These are phyloP conservation scores for Amylocarpus encephaloides DNA, from an alignment of 2,329 filamentous ascomycete genomes.

Conservation along the genomic window DNA sequence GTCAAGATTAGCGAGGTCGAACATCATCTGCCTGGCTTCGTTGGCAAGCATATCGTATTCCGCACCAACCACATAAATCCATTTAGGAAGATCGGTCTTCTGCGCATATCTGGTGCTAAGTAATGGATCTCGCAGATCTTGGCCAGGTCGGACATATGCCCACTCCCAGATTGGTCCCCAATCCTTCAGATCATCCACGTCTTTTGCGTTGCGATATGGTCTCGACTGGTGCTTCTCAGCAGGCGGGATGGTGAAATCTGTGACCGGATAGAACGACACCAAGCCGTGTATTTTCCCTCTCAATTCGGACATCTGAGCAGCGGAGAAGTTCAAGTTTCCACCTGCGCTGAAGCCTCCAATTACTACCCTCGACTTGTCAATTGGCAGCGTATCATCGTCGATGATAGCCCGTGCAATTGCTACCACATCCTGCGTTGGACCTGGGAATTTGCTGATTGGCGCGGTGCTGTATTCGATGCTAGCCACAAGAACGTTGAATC, in stretches of 20 bases:
- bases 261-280: slow-evolving; percentile 39
- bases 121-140: slow-evolving; percentile 22
- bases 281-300: slow-evolving; percentile 31
- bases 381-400: slow-evolving; percentile 37
- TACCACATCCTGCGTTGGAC: slow-evolving; percentile 38
- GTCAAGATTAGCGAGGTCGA: slow-evolving; percentile 12
- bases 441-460: slow-evolving; percentile 39
- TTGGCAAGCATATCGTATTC: slow-evolving; percentile 19
- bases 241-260: slow-evolving; percentile 35
- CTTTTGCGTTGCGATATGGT: slow-evolving; percentile 30
- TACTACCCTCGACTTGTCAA: slow-evolving; percentile 37
- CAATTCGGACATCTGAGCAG: slow-evolving; percentile 36
- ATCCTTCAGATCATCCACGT: slow-evolving; percentile 14
- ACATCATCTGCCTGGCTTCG: slow-evolving; percentile 15
- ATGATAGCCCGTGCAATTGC: slow-evolving; percentile 39
- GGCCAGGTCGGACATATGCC: slow-evolving; percentile 21
- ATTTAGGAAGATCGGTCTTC: slow-evolving; percentile 19
- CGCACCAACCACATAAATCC: slow-evolving; percentile 16
- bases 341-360: slow-evolving; percentile 46
- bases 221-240: slow-evolving; percentile 28
- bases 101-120: slow-evolving; percentile 21
- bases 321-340: slow-evolving; percentile 41
- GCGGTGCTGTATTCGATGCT: slow-evolving; percentile 45
- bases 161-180: slow-evolving; percentile 21
- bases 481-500: slow-evolving; percentile 38